A percentile compares a stretch with the other conserved stretches of the same genome.
These are phyloP conservation scores for Morella rubra DNA, from an alignment of 306 rosid species.

Conservation along the genomic window DNA sequence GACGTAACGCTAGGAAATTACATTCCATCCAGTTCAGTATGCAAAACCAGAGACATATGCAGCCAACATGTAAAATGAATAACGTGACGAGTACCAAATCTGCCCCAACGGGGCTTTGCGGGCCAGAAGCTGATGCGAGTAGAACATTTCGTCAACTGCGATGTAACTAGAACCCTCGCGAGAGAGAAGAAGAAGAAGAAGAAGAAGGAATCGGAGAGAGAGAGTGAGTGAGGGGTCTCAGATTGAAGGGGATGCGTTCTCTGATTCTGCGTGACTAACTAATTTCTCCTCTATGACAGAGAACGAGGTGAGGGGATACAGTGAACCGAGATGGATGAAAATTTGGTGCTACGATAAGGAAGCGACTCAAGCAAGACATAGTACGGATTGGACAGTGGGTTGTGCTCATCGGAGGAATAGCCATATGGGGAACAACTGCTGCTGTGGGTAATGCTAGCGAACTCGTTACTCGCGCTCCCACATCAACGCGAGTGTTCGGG, in stretches of 20 bases:
- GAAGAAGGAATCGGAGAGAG: too few species aligned
- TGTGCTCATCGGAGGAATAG: too few species aligned
- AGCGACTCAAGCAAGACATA: background rate
- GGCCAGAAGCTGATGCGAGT: conserved; percentile 85
- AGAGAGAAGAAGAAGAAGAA: conserved; percentile 12
- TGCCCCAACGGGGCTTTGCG: conserved; percentile 86
- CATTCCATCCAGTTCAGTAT: too few species aligned
- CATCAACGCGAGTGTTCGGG: background rate
- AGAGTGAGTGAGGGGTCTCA: background rate
- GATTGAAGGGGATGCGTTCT: background rate
- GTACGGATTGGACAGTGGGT: too few species aligned
- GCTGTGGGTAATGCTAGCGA: background rate
- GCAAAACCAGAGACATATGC: too few species aligned
- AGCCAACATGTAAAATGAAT: background rate
- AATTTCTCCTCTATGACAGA: conserved; percentile 4
- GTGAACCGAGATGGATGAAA: background rate
- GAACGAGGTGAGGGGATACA: conserved; percentile 1
- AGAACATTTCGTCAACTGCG: conserved; percentile 46
- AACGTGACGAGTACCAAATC: conserved; percentile 52
- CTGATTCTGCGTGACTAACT: conserved; percentile 14
- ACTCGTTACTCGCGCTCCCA: background rate
- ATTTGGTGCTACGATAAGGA: background rate
- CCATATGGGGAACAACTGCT: background rate
- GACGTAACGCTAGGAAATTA: too few species aligned
- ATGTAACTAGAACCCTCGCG: background rate